Percentiles rank a stretch among this genome's conserved stretches.
phyloP scores from a whole-genome alignment of 2,329 filamentous ascomycete species.

The Lachnum nothofagi region DNA sequence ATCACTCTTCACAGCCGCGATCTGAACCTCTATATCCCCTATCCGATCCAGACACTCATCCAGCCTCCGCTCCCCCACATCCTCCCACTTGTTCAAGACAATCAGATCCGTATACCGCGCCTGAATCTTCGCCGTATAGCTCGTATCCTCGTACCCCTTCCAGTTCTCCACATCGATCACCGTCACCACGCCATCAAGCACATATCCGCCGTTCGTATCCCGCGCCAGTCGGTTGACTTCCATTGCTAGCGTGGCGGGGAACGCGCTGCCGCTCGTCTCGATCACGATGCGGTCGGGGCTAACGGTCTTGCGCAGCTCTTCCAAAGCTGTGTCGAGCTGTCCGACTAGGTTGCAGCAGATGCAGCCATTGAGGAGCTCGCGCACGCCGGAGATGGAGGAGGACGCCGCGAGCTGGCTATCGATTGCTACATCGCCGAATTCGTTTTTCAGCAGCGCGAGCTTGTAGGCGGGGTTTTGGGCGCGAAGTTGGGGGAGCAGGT shows the following conservation, averaged over 20 bases:
- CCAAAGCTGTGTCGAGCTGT: conserved; percentile 74
- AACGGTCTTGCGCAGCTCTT: conserved; percentile 57
- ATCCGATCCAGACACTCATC: conserved; percentile 63
- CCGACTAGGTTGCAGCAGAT: conserved; percentile 99
- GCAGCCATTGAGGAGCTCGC: conserved; percentile 91
- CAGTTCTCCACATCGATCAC: conserved; percentile 75
- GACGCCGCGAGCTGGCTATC: conserved; percentile 86
- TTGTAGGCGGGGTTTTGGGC: conserved; percentile 70
- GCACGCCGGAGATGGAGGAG: conserved; percentile 78
- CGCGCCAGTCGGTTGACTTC: conserved; percentile 60
- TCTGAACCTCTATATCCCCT: conserved; percentile 58
- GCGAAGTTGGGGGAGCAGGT: conserved; percentile 82
- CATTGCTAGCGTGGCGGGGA: conserved; percentile 65
- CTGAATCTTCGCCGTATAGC: conserved; percentile 66
- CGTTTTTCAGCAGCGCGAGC: conserved; percentile 93
- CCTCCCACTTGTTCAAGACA: conserved; percentile 70
- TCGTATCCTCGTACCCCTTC: conserved; percentile 68
- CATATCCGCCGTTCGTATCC: conserved; percentile 51
- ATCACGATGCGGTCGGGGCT: conserved; percentile 81
- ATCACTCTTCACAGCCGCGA: conserved; percentile 79
- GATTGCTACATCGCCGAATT: conserved; percentile 91
- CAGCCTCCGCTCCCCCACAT: conserved; percentile 52
- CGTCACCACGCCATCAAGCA: conserved; percentile 64
- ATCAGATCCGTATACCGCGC: conserved; percentile 68
- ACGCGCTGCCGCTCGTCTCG: conserved; percentile 71